phyloP scores from a whole-genome alignment of 176 grass and related monocot species.

The Raddia distichophylla region DNA sequence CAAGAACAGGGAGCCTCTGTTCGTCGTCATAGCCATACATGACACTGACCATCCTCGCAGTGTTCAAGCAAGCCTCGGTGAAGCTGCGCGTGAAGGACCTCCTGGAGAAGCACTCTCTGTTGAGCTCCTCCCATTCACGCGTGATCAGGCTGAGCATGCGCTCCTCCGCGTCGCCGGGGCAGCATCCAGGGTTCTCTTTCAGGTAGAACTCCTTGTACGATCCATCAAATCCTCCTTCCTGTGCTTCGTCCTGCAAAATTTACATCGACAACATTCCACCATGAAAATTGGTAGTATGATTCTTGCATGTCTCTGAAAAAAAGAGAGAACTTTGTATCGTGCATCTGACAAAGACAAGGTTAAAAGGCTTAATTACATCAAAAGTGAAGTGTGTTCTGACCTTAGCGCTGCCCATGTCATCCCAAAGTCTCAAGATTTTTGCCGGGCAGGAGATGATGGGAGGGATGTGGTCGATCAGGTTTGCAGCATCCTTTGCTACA shows the following conservation, averaged over 20 bases:
- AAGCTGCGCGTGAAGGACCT: conserved; percentile 38
- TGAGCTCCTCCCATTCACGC: conserved; percentile 64
- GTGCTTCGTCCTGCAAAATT: conserved; percentile 57
- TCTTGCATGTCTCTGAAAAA: not conserved
- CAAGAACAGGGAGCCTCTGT: conserved; percentile 40
- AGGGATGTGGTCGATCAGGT: conserved; percentile 10
- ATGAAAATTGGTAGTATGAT: not conserved
- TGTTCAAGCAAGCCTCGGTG: conserved; percentile 26
- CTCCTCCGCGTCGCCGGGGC: not conserved
- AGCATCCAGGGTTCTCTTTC: conserved; percentile 55
- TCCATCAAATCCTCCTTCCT: conserved; percentile 68
- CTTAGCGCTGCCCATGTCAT: conserved; percentile 75
- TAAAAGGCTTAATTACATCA: too few relatives aligned
- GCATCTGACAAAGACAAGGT: not conserved
- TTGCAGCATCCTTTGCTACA: not conserved
- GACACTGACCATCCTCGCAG: conserved; percentile 56
- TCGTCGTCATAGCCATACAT: conserved; percentile 61
- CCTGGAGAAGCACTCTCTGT: conserved; percentile 49
- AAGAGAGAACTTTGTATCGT: not conserved
- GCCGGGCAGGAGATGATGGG: conserved; percentile 41
- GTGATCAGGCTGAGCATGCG: conserved; percentile 50
- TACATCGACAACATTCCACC: not conserved
- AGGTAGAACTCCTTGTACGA: conserved; percentile 57
- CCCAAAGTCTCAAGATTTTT: conserved; percentile 66
- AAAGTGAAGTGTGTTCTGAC: not conserved